A percentile compares a stretch with the other conserved stretches of the same genome.
phyloP scores from a whole-genome alignment of 106 monocot species.

The Gastrodia elata region DNA sequence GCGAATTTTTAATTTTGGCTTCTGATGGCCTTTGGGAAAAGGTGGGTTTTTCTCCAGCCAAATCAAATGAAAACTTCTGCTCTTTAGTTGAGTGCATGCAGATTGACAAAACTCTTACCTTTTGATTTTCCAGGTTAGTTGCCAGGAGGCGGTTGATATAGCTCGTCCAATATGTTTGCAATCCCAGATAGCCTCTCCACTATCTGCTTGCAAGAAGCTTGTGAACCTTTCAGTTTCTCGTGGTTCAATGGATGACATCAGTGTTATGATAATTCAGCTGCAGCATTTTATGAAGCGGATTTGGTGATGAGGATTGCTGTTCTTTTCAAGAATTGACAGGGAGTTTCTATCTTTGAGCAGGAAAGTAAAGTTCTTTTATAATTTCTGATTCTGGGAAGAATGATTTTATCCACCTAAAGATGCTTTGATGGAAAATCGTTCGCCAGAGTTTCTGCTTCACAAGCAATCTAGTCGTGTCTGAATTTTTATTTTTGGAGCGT shows the following conservation, averaged over 20 bases:
- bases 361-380: no score
- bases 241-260: slow-evolving; percentile 60
- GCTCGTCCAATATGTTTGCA: slow-evolving; percentile 34
- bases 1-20: slow-evolving; percentile 83
- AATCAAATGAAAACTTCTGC: not conserved
- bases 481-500: not conserved
- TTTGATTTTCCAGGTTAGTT: slow-evolving; percentile 32
- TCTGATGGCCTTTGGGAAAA: slow-evolving; percentile 92
- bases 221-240: slow-evolving; percentile 34
- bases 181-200: slow-evolving; percentile 13
- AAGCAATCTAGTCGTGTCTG: not conserved
- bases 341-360: no score
- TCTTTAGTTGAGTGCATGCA: not conserved
- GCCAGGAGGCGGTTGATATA: slow-evolving; percentile 63
- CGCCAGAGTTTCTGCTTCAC: not conserved
- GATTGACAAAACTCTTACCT: not conserved
- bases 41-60: slow-evolving; percentile 7
- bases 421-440: not conserved
- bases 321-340: no score
- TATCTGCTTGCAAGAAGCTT: slow-evolving; percentile 58
- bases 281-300: slow-evolving; percentile 19
- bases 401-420: not conserved
- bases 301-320: not conserved
- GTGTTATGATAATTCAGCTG: slow-evolving; percentile 56
- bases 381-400: not conserved